Base-by-base conservation (phyloP, 2,329 filamentous ascomycete genomes). In the Aspergillus ochraceus region DNA sequence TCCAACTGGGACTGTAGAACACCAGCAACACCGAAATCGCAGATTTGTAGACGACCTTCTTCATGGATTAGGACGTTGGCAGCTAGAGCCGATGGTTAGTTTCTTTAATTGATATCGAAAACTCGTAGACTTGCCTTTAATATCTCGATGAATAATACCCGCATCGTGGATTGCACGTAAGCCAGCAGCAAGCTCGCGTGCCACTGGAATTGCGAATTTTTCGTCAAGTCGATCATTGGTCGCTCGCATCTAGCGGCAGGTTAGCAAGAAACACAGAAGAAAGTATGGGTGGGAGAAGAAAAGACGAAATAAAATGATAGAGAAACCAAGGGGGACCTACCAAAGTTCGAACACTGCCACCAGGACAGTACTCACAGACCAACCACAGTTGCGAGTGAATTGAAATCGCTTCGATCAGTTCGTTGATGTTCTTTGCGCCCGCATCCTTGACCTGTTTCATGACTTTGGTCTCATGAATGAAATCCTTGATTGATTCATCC, bases 21-120 rank as follows among this genome's bases (percentile, higher is more conserved):
- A n/a, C 84, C 85, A 39, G 87, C 84, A 26, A 89, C 85, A 61
- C 86, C 86, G 67, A 89, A 89, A 65, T 89, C 86, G 68, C 86
- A 88, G 32, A 89, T 80, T 64, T 88, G 83, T 2, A 89, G 76
- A 36, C 81, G 78, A 6, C 86, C 86, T 64, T 87, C 83, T 73
- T 89, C 86, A 36, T 85, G 83, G 49, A 89, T 83, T 56, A 88
- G 78, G 17, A 89, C 80, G 65, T 89, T 89, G 57, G 84, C 85
- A 69, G 83, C 83, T 83, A 58, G 29, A n/a, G 17, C 5, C 3
- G 5, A 8, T 14, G 19, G 24, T 58, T 51, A 58, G 56, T 45
- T 19, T 10, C 10, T 10, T 19, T 1, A 45, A 14, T 11, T 17
- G 3, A 4, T 8, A 22, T 9, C 5, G 20, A 4, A 11, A 19